phyloP scores from a whole-genome alignment of 306 rosid genomes.

The Glycine tomentella region DNA sequence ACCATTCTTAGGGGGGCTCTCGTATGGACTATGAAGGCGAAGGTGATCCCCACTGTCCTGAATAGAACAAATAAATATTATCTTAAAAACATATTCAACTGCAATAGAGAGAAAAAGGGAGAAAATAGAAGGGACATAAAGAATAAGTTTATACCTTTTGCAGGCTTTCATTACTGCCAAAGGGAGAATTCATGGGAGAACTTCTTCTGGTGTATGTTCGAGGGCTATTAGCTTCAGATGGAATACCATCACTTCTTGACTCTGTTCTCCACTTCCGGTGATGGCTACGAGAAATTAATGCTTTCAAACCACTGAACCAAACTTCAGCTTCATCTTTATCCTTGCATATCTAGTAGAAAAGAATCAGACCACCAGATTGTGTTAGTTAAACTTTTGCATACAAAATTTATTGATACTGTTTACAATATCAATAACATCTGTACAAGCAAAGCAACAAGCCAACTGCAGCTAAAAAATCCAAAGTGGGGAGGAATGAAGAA shows the following conservation, averaged over 20 bases:
- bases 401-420: conserved; percentile 24
- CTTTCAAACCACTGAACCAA: conserved; percentile 99
- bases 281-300: conserved; percentile 87
- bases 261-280: conserved; percentile 96
- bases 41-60: conserved; percentile 93
- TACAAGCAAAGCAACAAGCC: conserved; percentile 35
- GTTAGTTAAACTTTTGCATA: conserved; percentile 33
- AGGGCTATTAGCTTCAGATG: conserved; percentile 98
- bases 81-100: conserved; percentile 40
- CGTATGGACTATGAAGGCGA: conserved; percentile 93
- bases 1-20: conserved; percentile 96
- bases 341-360: conserved; percentile 86
- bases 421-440: conserved; percentile 34
- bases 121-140: conserved; percentile 14
- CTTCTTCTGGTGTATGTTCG: conserved; percentile 94
- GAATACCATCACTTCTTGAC: conserved; percentile 96
- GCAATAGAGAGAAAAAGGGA: conserved; percentile 25
- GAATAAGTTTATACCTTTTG: conserved; percentile 72
- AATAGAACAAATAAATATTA: conserved; percentile 48
- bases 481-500: conserved; percentile 33
- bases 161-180: conserved; percentile 94
- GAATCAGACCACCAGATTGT: conserved; percentile 48
- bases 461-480: conserved; percentile 25
- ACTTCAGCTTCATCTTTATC: conserved; percentile 99
- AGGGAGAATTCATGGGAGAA: conserved; percentile 92